phyloP scores from a whole-genome alignment of 2,329 filamentous ascomycete species.

The Aureobasidium lini region DNA sequence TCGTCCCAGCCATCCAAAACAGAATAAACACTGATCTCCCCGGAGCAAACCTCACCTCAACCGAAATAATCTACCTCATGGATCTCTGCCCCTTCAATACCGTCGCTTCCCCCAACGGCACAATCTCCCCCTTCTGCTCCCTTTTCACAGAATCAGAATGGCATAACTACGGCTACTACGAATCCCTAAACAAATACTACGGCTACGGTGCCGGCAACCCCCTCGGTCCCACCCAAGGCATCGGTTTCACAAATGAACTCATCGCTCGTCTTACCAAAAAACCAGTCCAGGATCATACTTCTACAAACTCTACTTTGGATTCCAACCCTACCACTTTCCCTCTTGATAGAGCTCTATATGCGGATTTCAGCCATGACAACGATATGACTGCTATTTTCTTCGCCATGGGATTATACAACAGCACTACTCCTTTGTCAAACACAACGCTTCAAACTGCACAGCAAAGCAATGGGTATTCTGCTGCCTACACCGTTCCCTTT shows the following conservation, averaged over 20 bases:
- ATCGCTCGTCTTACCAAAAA: conserved; percentile 66
- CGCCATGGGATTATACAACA: conserved; percentile 71
- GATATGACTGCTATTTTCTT: conserved; percentile 70
- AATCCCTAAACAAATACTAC: conserved; percentile 78
- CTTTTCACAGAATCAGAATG: conserved; percentile 69
- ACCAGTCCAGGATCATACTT: conserved; percentile 65
- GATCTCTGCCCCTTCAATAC: conserved; percentile 83
- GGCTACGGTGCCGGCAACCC: conserved; percentile 69
- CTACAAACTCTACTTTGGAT: conserved; percentile 72
- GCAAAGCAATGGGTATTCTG: conserved; percentile 60
- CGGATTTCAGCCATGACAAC: conserved; percentile 90
- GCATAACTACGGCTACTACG: conserved; percentile 71
- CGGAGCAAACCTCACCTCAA: conserved; percentile 56
- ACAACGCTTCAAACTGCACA: conserved; percentile 43
- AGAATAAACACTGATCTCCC: conserved; percentile 63
- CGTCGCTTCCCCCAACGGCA: conserved; percentile 52
- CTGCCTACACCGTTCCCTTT: conserved; percentile 77
- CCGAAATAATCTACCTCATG: conserved; percentile 68
- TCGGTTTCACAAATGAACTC: conserved; percentile 83
- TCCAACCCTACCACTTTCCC: conserved; percentile 63
- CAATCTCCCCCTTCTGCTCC: conserved; percentile 63
- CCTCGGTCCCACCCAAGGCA: conserved; percentile 75
- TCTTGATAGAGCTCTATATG: conserved; percentile 60
- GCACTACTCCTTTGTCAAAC: conserved; percentile 43
- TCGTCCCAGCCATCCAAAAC: conserved; percentile 58